These are phyloP conservation scores for Trichoderma arundinaceum DNA, from an alignment of 2,329 filamentous ascomycete species.

Conservation along the genomic window DNA sequence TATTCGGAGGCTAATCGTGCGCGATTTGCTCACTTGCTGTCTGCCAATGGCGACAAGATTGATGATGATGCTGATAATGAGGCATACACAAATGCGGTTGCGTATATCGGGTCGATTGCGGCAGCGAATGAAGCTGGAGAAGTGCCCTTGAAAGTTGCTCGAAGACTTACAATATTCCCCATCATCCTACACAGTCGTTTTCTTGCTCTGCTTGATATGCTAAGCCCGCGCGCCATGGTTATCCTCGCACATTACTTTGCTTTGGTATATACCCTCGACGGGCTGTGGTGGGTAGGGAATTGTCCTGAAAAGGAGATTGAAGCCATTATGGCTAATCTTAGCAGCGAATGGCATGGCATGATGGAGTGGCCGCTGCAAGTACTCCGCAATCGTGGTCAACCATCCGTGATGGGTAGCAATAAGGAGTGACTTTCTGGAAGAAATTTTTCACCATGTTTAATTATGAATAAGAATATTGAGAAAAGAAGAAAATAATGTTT, in stretches of 20 bases:
- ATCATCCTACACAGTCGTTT: slow-evolving; percentile 33
- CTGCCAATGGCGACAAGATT: not conserved
- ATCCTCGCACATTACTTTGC: slow-evolving; percentile 36
- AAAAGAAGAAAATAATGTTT: not conserved
- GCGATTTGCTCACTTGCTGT: slow-evolving; percentile 1
- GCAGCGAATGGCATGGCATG: slow-evolving; percentile 26
- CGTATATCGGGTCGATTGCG: slow-evolving; percentile 32
- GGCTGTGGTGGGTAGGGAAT: slow-evolving; percentile 29
- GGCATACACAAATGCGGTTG: slow-evolving; percentile 29
- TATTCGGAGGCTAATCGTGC: not conserved
- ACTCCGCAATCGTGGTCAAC: not conserved
- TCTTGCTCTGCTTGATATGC: slow-evolving; percentile 29
- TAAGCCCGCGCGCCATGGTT: slow-evolving; percentile 32
- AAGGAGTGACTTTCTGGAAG: not conserved
- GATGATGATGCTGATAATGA: slow-evolving; percentile 24
- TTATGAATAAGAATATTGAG: not conserved
- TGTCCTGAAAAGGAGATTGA: slow-evolving; percentile 27
- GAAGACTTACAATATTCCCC: slow-evolving; percentile 33
- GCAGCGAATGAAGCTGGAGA: slow-evolving; percentile 32
- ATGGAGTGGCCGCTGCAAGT: slow-evolving; percentile 31
- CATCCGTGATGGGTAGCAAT: not conserved
- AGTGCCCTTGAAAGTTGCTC: slow-evolving; percentile 18
- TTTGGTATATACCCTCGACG: slow-evolving; percentile 12
- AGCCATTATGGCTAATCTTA: slow-evolving; percentile 24
- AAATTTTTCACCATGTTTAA: not conserved